phyloP scores from a whole-genome alignment of 768 basidiomycete genomes.

The Favolaschia claudopus region DNA sequence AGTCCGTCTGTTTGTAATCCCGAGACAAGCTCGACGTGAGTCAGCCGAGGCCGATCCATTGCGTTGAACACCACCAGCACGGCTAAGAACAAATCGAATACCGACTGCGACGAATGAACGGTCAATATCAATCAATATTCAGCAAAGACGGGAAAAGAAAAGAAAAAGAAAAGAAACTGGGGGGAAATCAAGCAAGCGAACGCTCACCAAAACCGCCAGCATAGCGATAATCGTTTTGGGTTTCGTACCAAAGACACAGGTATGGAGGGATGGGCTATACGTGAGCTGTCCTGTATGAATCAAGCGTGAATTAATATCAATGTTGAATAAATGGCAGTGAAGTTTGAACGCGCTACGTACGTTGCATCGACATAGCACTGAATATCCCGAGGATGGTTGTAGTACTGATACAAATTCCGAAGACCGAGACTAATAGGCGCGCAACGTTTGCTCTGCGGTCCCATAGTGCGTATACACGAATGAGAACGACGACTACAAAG shows the following conservation, averaged over 20 bases:
- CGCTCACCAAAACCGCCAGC: neutral
- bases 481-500: too few species aligned
- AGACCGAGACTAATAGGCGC: neutral
- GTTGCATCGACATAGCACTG: neutral
- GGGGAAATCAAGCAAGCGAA: too few species aligned
- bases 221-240: neutral
- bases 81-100: slow-evolving; percentile 2
- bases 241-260: neutral
- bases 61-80: slow-evolving; percentile 7
- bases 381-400: slow-evolving; percentile 2
- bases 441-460: neutral
- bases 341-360: neutral
- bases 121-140: neutral
- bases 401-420: neutral
- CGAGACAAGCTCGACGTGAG: slow-evolving; percentile 1
- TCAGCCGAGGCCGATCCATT: slow-evolving; percentile 6
- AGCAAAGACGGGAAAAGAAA: too few species aligned
- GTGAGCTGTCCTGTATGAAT: neutral
- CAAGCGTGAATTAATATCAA: too few species aligned
- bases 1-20: slow-evolving; percentile 4
- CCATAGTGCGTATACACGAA: too few species aligned
- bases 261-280: neutral
- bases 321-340: neutral
- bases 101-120: neutral
- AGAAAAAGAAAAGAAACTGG: too few species aligned